Evolutionary conservation across 768 basidiomycete genomes (phyloP).

Genomic region (Exidia glandulosa): DNA sequence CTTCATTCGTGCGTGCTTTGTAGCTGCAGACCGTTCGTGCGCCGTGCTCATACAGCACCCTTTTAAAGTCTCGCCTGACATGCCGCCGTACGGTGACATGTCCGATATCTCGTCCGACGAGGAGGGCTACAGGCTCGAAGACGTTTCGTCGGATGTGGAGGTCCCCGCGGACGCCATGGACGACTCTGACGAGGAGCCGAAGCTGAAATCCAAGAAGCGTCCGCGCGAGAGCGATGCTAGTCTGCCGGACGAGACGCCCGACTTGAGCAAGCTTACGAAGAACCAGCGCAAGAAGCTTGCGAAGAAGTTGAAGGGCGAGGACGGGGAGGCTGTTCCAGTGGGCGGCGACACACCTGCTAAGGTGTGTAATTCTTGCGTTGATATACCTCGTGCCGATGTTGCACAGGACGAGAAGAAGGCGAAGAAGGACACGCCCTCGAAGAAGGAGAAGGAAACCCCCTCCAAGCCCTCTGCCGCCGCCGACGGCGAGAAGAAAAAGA

Average conservation of each 20-base stretch:
- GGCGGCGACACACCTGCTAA: too few species aligned
- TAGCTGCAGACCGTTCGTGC: too few species aligned
- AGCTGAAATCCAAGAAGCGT: slow-evolving; percentile 43
- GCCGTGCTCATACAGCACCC: too few species aligned
- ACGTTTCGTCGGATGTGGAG: slow-evolving; percentile 20
- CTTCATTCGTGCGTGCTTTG: slow-evolving; percentile 21
- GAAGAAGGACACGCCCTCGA: slow-evolving; percentile 5
- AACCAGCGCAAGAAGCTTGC: slow-evolving; percentile 18
- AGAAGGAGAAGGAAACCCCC: slow-evolving; percentile 20
- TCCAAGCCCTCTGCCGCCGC: slow-evolving; percentile 1
- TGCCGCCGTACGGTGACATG: not conserved
- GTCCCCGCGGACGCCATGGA: slow-evolving; percentile 11
- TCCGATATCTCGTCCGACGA: not conserved
- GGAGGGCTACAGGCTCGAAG: slow-evolving; percentile 8
- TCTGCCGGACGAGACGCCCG: slow-evolving; percentile 20
- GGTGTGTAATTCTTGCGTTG: not conserved
- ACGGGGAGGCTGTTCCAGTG: slow-evolving; percentile 7
- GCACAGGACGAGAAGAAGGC: slow-evolving; percentile 13
- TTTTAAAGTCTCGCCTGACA: slow-evolving; percentile 1
- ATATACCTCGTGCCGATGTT: too few species aligned
- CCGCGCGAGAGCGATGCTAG: slow-evolving; percentile 45
- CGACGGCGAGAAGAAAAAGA: not conserved
- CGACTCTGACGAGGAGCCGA: slow-evolving; percentile 19
- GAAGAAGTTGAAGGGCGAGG: slow-evolving; percentile 7
- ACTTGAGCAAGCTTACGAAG: not conserved